Conservation (phyloP, 805 yeast species). For the Candida xyloterini region DNA sequence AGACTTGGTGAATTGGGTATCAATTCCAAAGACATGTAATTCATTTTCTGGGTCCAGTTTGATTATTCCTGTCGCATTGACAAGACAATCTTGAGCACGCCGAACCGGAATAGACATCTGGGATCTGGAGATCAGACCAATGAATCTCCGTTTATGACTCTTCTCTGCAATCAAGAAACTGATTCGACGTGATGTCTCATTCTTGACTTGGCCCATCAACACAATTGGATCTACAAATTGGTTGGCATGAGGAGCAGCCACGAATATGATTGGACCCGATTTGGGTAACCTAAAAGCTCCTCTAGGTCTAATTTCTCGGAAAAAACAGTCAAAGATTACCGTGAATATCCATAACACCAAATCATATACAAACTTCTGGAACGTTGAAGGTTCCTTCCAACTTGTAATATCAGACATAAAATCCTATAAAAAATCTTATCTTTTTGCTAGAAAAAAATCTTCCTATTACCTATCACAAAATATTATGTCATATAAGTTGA, state of each 20-base stretch:
- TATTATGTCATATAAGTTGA: neutral
- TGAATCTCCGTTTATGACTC: conserved; percentile 46
- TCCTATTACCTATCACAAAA: neutral
- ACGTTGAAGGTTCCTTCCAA: conserved; percentile 38
- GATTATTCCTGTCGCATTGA: conserved; percentile 64
- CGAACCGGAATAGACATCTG: conserved; percentile 87
- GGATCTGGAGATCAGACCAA: conserved; percentile 73
- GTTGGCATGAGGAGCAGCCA: conserved; percentile 83
- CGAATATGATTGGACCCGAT: conserved; percentile 67
- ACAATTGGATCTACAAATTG: conserved; percentile 79
- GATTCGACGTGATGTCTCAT: conserved; percentile 44
- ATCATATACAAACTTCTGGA: conserved; percentile 46
- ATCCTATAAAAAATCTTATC: conserved; percentile 4
- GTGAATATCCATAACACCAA: conserved; percentile 47
- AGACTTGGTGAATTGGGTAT: conserved; percentile 62
- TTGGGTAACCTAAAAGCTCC: conserved; percentile 65
- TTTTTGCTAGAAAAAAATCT: too few species aligned
- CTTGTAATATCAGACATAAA: conserved; percentile 2
- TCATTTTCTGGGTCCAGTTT: conserved; percentile 46
- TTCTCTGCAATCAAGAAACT: conserved; percentile 55
- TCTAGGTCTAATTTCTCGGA: conserved; percentile 69
- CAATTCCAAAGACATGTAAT: conserved; percentile 53
- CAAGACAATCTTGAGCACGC: conserved; percentile 85
- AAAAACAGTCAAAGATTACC: conserved; percentile 54
- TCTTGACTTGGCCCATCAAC: conserved; percentile 73